Base-by-base conservation (phyloP, 768 basidiomycete species). In the Amanita rimosa region DNA sequence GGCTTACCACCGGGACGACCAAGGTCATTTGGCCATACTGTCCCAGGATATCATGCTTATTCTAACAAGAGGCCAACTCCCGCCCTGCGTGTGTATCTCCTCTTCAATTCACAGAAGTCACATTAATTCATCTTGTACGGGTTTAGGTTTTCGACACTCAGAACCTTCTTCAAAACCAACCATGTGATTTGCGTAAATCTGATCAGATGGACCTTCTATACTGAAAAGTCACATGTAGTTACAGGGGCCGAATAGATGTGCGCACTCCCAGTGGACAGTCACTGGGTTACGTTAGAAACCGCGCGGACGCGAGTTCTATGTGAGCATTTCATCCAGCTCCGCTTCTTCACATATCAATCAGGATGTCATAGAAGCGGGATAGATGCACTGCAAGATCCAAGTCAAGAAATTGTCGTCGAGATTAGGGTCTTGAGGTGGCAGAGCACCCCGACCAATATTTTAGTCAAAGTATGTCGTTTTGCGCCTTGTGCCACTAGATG, bases 1-100 rank as follows among this genome's bases (percentile, higher is more conserved):
- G 72, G 72, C 8, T 62, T 74, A n/a, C 66, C 69, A 27, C 68
- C 69, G 2, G 59, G 63, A 22, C 66, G 64, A 8, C 69, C 65
- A 17, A 61, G 58, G 37, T 68, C 43, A 31, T 31, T 68, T 47
- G 59, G 56, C 35, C 61, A 63, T 14, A 56, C 29, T 34, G 48
- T 63, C 4, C 67, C 67, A 0, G 66, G 66, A 16, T 50, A 40
- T 40, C 41, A 54, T 35, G 34, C 54, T 19, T 26, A 16, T n/a
- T 43, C n/a, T 16, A 37, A 43, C 8, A 51, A 44, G 31, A 51
- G 51, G 37, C 60, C 66, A 29, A 66, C 62, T 13, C 55, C 64
- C 39, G 61, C 51, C 14, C 52, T 49, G 39, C 58, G 65, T 63
- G 53, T 42, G 60, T 57, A 26, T 6, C 6, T 14, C 17, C 36